phyloP scores from a whole-genome alignment of 306 rosid genomes.

The Lathyrus tuberosus region DNA sequence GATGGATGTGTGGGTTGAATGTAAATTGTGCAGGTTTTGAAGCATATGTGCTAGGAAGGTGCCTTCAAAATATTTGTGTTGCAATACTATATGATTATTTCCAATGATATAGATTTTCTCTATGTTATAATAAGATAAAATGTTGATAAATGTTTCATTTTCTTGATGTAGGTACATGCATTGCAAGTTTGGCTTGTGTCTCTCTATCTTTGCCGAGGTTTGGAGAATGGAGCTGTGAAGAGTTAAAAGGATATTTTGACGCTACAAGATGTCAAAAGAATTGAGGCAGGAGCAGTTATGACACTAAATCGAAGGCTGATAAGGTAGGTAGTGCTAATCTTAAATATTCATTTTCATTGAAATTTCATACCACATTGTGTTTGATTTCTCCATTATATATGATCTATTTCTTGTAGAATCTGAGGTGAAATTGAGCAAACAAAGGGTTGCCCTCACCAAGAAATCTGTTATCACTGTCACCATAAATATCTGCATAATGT shows the following conservation, averaged over 20 bases:
- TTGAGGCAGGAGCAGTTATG: slow-evolving; percentile 22
- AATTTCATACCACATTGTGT: not conserved
- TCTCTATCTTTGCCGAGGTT: slow-evolving; percentile 14
- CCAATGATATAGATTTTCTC: slow-evolving; percentile 4
- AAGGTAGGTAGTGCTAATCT: slow-evolving; percentile 16
- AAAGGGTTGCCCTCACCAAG: not conserved
- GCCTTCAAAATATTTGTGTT: slow-evolving; percentile 44
- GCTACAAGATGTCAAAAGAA: not conserved
- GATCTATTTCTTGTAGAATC: slow-evolving; percentile 25
- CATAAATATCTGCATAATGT: not conserved
- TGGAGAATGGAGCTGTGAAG: slow-evolving; percentile 26
- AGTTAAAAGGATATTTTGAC: slow-evolving; percentile 5
- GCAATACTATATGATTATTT: slow-evolving; percentile 34
- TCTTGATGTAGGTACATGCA: slow-evolving; percentile 38
- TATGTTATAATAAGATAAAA: slow-evolving; percentile 25
- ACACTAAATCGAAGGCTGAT: slow-evolving; percentile 21
- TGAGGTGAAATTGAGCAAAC: slow-evolving; percentile 33
- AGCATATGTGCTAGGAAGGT: slow-evolving; percentile 57
- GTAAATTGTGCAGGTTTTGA: slow-evolving; percentile 72
- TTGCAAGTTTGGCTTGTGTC: not conserved
- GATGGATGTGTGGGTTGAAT: slow-evolving; percentile 46
- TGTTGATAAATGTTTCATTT: slow-evolving; percentile 38
- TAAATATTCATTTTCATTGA: slow-evolving; percentile 17
- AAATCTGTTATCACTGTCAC: not conserved
- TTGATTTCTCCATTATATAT: not conserved